These are phyloP conservation scores for Pachyrhizus erosus DNA, from an alignment of 306 rosid genomes.

Conservation along the genomic window DNA sequence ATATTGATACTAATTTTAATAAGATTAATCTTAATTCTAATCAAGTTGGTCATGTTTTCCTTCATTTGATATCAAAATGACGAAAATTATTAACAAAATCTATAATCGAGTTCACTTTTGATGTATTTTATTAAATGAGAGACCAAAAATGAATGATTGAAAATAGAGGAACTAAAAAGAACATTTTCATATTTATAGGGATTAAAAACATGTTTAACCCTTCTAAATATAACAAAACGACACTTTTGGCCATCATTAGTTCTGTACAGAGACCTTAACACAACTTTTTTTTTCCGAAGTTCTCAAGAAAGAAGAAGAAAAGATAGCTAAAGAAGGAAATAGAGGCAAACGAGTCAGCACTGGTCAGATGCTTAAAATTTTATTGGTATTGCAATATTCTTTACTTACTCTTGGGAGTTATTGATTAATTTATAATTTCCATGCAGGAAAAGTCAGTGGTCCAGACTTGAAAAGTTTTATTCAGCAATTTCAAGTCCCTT, in stretches of 20 bases:
- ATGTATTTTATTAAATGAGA: too few relatives aligned
- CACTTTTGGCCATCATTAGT: conserved; percentile 21
- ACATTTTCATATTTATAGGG: too few relatives aligned
- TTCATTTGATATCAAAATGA: too few relatives aligned
- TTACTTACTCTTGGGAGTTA: conserved; percentile 10
- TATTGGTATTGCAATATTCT: conserved; percentile 6
- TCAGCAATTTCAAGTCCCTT: conserved; percentile 69
- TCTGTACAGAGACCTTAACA: conserved; percentile 40
- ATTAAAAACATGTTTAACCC: too few relatives aligned
- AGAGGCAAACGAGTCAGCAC: conserved; percentile 52
- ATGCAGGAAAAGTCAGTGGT: conserved; percentile 64
- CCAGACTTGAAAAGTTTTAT: conserved; percentile 89
- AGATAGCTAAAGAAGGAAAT: conserved; percentile 69
- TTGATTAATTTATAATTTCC: conserved; percentile 31
- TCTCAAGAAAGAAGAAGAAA: conserved; percentile 92
- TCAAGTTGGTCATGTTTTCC: too few relatives aligned
- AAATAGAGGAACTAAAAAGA: too few relatives aligned
- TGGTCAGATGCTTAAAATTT: conserved; percentile 58
- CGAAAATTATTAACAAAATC: too few relatives aligned
- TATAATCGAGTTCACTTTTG: too few relatives aligned
- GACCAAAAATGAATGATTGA: too few relatives aligned
- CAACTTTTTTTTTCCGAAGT: conserved; percentile 49
- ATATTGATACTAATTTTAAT: too few relatives aligned
- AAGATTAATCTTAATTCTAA: too few relatives aligned
- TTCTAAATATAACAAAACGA: conserved; percentile 21